Evolutionary conservation across 257 asterid species (phyloP).

Genomic region (Anisodus acutangulus): DNA sequence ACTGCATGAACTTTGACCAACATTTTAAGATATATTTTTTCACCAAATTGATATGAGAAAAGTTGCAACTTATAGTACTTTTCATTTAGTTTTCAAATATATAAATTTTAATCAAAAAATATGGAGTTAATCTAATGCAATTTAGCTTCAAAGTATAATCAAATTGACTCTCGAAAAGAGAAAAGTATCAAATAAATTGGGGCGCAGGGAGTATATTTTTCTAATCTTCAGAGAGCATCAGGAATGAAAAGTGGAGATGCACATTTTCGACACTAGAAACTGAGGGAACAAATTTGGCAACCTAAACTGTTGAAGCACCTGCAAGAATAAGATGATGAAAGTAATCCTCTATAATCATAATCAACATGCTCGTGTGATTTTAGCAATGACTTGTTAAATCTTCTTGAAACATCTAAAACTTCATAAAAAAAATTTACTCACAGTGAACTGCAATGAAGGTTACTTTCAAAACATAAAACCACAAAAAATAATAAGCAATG

Average conservation of each 20-base stretch:
- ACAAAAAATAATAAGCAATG: constrained; percentile 18
- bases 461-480: constrained; percentile 11
- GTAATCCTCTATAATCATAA: background rate
- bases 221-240: constrained; percentile 19
- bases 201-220: background rate
- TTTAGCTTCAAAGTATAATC: too few relatives aligned
- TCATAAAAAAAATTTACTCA: background rate
- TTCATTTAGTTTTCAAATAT: too few relatives aligned
- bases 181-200: too few relatives aligned
- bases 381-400: background rate
- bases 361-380: background rate
- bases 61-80: too few relatives aligned
- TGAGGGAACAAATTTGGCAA: constrained; percentile 10
- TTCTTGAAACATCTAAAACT: constrained; percentile 4
- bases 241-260: constrained; percentile 4
- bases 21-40: too few relatives aligned
- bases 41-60: too few relatives aligned
- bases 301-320: constrained; percentile 13
- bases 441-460: background rate
- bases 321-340: constrained; percentile 14
- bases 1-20: too few relatives aligned
- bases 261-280: constrained; percentile 8
- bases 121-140: too few relatives aligned
- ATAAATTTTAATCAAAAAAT: too few relatives aligned
- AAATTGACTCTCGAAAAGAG: too few relatives aligned